These are phyloP conservation scores for Ciborinia camelliae DNA, from an alignment of 2,329 filamentous ascomycete genomes.

Conservation along the genomic window DNA sequence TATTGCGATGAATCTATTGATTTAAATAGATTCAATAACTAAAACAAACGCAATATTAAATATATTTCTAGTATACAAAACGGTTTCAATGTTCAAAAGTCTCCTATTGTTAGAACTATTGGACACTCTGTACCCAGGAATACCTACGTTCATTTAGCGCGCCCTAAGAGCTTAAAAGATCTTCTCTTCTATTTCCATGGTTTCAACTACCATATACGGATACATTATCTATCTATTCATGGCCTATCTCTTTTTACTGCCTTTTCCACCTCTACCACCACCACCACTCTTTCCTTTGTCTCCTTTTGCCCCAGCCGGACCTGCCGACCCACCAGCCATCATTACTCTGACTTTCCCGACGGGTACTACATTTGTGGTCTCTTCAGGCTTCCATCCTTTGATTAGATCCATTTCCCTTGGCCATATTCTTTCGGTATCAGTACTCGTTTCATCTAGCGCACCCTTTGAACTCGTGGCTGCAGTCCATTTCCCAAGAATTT, in stretches of 20 bases:
- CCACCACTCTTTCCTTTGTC: slow-evolving; percentile 34
- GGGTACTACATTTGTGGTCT: slow-evolving; percentile 76
- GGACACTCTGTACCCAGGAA: too few relatives aligned
- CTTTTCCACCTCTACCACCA: slow-evolving; percentile 28
- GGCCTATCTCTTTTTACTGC: slow-evolving; percentile 29
- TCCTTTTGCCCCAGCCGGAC: slow-evolving; percentile 28
- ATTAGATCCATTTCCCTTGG: slow-evolving; percentile 83
- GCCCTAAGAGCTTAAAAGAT: too few relatives aligned
- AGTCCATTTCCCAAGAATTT: slow-evolving; percentile 82
- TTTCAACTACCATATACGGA: too few relatives aligned
- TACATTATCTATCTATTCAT: not conserved
- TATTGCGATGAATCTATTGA: too few relatives aligned
- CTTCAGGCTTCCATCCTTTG: slow-evolving; percentile 74
- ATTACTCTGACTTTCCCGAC: slow-evolving; percentile 79
- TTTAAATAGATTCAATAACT: too few relatives aligned
- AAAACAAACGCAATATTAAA: too few relatives aligned
- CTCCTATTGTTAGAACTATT: too few relatives aligned
- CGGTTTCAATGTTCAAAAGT: too few relatives aligned
- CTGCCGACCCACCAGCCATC: slow-evolving; percentile 55
- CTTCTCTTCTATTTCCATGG: too few relatives aligned
- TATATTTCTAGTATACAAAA: too few relatives aligned
- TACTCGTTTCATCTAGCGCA: slow-evolving; percentile 57
- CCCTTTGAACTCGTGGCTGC: slow-evolving; percentile 54
- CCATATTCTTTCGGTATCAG: slow-evolving; percentile 74
- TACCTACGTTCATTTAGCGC: too few relatives aligned